These are phyloP conservation scores for Xylogone sp. DNA, from an alignment of 2,329 filamentous ascomycete species.

Conservation along the genomic window DNA sequence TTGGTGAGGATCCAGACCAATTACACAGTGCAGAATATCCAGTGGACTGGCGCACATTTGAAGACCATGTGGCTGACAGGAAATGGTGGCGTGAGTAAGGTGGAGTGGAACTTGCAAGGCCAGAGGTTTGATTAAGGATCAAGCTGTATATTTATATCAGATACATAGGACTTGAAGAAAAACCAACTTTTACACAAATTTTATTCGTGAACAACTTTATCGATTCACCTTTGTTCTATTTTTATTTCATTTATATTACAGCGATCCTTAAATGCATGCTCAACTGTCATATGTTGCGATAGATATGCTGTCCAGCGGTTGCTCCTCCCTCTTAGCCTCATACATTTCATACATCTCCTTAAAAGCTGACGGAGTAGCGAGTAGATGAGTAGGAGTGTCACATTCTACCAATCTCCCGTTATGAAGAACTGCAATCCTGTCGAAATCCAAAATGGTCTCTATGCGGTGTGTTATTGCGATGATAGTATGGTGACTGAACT, in stretches of 20 bases:
- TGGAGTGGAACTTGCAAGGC: slow-evolving; percentile 18
- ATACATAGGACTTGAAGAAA: too few relatives aligned
- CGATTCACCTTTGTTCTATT: too few relatives aligned
- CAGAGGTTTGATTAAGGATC: slow-evolving; percentile 22
- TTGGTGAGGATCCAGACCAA: slow-evolving; percentile 38
- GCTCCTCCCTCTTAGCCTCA: neutral
- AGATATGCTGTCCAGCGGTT: too few relatives aligned
- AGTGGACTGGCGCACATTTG: slow-evolving; percentile 35
- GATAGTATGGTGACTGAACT: slow-evolving; percentile 52
- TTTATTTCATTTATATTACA: too few relatives aligned
- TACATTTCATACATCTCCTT: slow-evolving; percentile 6
- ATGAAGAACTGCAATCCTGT: slow-evolving; percentile 45
- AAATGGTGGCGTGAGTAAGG: slow-evolving; percentile 32
- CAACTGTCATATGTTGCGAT: too few relatives aligned
- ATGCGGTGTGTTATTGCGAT: slow-evolving; percentile 32
- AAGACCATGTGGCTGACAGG: slow-evolving; percentile 38
- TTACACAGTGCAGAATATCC: slow-evolving; percentile 40
- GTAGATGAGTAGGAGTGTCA: slow-evolving; percentile 76
- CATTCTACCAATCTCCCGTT: slow-evolving; percentile 70
- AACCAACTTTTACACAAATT: too few relatives aligned
- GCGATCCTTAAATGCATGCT: too few relatives aligned
- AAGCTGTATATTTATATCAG: neutral
- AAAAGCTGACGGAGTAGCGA: slow-evolving; percentile 30
- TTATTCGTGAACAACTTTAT: too few relatives aligned
- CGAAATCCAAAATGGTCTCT: slow-evolving; percentile 44